A percentile compares a stretch with the other conserved stretches of the same genome.
Conservation (phyloP, 1,139 yeast species). For the Saccharomyces uvarum region DNA sequence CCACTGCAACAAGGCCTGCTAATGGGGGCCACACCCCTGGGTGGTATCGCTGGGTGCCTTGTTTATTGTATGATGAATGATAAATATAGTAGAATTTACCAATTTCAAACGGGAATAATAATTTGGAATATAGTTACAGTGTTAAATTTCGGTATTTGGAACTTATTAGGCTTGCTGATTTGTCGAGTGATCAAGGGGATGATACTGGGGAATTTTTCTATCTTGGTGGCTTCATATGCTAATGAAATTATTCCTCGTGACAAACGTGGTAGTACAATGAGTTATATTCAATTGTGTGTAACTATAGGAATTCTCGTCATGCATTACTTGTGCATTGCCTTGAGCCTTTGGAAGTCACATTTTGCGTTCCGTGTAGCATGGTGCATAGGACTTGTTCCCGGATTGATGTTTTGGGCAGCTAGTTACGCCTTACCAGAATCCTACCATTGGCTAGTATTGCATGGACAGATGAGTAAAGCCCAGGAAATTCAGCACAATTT, state of each 20-base stretch:
- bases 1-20: constrained; percentile 36
- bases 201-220: constrained; percentile 64
- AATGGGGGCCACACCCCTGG: constrained; percentile 38
- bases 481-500: constrained; percentile 17
- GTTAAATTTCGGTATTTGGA: constrained; percentile 22
- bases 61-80: constrained; percentile 27
- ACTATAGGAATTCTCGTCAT: constrained; percentile 57
- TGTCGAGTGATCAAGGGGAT: constrained; percentile 59
- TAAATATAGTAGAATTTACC: constrained; percentile 26
- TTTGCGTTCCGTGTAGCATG: constrained; percentile 61
- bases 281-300: constrained; percentile 59
- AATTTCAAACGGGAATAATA: constrained; percentile 25
- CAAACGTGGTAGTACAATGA: constrained; percentile 61
- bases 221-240: constrained; percentile 65
- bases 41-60: constrained; percentile 35
- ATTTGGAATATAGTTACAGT: constrained; percentile 32
- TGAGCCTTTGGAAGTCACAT: constrained; percentile 37
- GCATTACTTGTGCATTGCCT: constrained; percentile 21
- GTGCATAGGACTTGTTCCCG: constrained; percentile 63
- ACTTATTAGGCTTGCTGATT: constrained; percentile 11
- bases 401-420: constrained; percentile 39
- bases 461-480: constrained; percentile 20
- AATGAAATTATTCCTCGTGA: constrained; percentile 64
- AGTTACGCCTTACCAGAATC: constrained; percentile 56
- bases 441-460: constrained; percentile 50